These are phyloP conservation scores for Leishmania tarentolae DNA, from an alignment of 208 protist species.

Conservation along the genomic window DNA sequence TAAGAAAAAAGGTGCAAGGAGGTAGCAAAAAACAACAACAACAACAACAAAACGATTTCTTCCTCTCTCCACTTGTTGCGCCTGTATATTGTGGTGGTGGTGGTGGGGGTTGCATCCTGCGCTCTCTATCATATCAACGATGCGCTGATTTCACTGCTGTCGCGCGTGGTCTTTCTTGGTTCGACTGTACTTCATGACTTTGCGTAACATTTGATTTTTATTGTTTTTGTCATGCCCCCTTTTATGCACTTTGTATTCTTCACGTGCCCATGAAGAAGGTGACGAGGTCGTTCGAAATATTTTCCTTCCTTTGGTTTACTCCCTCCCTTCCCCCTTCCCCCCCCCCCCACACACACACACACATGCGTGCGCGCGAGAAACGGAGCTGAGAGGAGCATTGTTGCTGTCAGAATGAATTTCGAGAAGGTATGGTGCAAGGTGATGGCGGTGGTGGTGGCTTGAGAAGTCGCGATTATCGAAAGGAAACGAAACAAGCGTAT, in stretches of 20 bases:
- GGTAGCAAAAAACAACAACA: no score
- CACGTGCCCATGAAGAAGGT: neutral
- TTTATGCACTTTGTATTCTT: neutral
- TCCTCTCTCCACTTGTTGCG: neutral
- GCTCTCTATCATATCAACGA: neutral
- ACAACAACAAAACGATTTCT: neutral
- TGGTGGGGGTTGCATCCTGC: neutral
- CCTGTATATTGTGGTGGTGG: neutral
- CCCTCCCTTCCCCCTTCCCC: no score
- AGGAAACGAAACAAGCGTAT: neutral
- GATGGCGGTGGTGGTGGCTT: neutral
- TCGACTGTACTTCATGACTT: neutral
- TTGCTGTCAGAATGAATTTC: neutral
- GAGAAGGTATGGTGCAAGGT: neutral
- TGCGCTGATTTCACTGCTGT: neutral
- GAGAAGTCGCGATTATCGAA: neutral
- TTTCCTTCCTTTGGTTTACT: neutral
- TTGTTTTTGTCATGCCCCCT: neutral
- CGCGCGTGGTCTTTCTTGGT: neutral
- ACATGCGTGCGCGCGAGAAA: no score
- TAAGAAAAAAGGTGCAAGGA: neutral
- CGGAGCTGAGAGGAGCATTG: neutral
- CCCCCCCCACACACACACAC: no score
- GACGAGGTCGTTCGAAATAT: neutral
- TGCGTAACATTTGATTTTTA: neutral